Base-by-base conservation (phyloP, 257 asterid species). In the Solanum rostratum region DNA sequence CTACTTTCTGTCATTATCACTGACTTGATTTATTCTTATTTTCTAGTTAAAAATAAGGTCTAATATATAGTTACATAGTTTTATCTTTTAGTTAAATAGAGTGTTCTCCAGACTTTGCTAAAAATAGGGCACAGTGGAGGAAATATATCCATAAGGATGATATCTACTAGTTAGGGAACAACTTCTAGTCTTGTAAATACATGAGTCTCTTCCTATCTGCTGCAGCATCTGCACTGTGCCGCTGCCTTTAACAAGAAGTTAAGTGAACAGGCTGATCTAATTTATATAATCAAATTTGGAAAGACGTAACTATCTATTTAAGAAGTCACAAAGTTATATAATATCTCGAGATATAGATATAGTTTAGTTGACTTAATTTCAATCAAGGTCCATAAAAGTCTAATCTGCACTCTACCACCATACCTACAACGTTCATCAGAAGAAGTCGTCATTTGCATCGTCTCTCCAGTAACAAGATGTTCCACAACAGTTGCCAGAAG, bases 391-490 rank as follows among this genome's bases (percentile, higher is more conserved):
- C 16, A 76, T 27, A 8, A 76, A 76, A 27, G 29, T 4, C 45
- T 50, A 49, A 46, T 30, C 27, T 45, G 79, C 81, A 86, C 6
- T 71, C 22, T 15, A 71, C 83, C 79, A 83, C 83, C 86, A 78
- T 89, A 97, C 99, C 97, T 94, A 92, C 95, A 92, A 85, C 98
- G 97, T 89, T 97, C 92, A 63, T 95, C 98, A 84, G 96, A 89
- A 82, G 97, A 79, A 50, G 94, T 92, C 2, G 97, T 88, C 98
- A 97, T 94, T 89, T 95, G 99, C 99, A 97, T 97, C 60, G 98
- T 95, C 91, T 97, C 99, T 7, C 99, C 99, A 10, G 99, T 95
- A 81, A 97, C 99, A 85, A 97, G 93, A 91, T 97, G 98, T 88
- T 95, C 97, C 81, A 95, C 96, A 80, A 92, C 98, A 83, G 87